A percentile compares a stretch with the other conserved stretches of the same genome.
Evolutionary conservation across 148 eudicot genomes (phyloP).

Genomic region (Suaeda aralocaspica): DNA sequence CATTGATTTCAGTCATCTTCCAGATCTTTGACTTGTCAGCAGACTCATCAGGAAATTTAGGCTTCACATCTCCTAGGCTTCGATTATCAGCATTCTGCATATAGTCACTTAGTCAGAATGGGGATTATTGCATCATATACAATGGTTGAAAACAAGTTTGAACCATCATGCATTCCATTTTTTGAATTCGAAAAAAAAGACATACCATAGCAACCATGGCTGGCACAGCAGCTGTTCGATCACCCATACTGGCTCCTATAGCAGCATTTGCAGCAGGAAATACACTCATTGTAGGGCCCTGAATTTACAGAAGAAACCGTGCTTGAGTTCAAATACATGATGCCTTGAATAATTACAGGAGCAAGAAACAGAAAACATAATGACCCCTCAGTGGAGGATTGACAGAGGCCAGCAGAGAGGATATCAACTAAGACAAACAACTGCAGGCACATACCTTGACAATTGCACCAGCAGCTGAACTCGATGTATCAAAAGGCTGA

Average conservation of each 20-base stretch:
- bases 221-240: constrained; percentile 52
- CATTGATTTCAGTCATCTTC: constrained; percentile 66
- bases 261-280: constrained; percentile 53
- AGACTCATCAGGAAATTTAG: constrained; percentile 56
- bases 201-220: constrained; percentile 53
- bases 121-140: not conserved
- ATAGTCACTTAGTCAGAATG: constrained; percentile 7
- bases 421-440: constrained; percentile 11
- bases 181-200: not conserved
- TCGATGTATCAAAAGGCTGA: constrained; percentile 65
- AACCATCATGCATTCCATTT: not conserved
- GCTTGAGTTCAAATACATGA: not conserved
- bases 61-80: constrained; percentile 55
- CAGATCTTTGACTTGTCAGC: constrained; percentile 62
- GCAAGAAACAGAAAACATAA: not conserved
- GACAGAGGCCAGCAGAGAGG: not conserved
- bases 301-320: constrained; percentile 24
- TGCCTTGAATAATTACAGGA: not conserved
- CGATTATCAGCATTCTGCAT: constrained; percentile 64
- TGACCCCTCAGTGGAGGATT: not conserved
- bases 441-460: constrained; percentile 48
- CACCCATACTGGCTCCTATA: constrained; percentile 47
- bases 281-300: constrained; percentile 53
- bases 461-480: constrained; percentile 47
- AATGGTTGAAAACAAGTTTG: not conserved